Conservation (phyloP, 805 yeast genomes). For the Yamadazyma paraphyllophila region DNA sequence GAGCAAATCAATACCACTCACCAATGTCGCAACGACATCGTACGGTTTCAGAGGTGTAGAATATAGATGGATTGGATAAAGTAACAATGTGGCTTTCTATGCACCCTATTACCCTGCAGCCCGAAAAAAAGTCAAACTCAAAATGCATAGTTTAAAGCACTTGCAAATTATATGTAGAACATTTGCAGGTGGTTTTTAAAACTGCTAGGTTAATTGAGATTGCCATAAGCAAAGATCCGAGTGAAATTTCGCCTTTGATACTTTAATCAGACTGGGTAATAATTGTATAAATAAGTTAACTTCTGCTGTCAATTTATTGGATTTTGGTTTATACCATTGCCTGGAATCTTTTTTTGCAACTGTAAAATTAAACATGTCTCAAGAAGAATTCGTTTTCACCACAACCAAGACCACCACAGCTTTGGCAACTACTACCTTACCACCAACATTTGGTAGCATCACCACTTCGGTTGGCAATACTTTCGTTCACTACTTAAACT, state of each 20-base stretch:
- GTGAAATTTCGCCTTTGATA: neutral
- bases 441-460: slow-evolving; percentile 38
- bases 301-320: neutral
- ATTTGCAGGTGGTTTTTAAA: neutral
- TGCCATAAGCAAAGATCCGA: neutral
- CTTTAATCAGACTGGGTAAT: neutral
- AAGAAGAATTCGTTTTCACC: slow-evolving; percentile 15
- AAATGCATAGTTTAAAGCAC: neutral
- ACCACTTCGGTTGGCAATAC: slow-evolving; percentile 30
- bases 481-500: slow-evolving; percentile 35
- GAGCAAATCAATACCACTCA: too few relatives aligned
- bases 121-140: neutral
- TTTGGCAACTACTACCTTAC: slow-evolving; percentile 26
- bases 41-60: too few relatives aligned
- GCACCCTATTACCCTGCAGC: neutral
- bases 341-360: neutral
- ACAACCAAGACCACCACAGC: slow-evolving; percentile 24
- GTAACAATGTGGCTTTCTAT: neutral
- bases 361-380: neutral
- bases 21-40: too few relatives aligned
- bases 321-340: neutral
- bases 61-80: too few relatives aligned
- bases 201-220: neutral
- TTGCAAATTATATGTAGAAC: neutral
- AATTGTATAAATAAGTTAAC: neutral